Evolutionary conservation across 2,329 filamentous ascomycete species (phyloP).

Genomic region (Byssochlamys sp.): DNA sequence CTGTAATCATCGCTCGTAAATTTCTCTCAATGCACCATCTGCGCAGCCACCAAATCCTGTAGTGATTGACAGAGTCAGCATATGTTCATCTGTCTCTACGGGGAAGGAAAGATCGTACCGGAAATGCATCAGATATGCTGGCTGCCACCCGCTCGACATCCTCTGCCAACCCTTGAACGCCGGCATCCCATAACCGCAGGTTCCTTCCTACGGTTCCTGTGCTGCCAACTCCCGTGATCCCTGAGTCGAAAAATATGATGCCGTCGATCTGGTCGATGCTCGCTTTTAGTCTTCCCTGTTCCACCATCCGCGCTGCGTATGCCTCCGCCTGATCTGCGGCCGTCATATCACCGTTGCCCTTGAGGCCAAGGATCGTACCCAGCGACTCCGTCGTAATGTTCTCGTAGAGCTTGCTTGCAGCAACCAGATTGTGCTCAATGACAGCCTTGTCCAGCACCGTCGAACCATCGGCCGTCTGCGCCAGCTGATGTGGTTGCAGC

Average conservation of each 20-base stretch:
- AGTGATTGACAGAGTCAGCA: background rate
- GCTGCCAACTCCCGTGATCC: slow-evolving; percentile 58
- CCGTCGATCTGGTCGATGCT: slow-evolving; percentile 89
- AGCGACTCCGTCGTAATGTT: slow-evolving; percentile 70
- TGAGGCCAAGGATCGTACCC: slow-evolving; percentile 65
- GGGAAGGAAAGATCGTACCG: slow-evolving; percentile 41
- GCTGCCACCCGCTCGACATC: slow-evolving; percentile 82
- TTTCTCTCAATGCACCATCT: background rate
- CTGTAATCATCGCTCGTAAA: background rate
- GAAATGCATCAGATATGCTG: slow-evolving; percentile 69
- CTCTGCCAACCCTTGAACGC: slow-evolving; percentile 76
- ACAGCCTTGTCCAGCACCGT: slow-evolving; percentile 90
- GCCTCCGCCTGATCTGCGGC: slow-evolving; percentile 70
- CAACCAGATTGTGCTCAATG: slow-evolving; percentile 89
- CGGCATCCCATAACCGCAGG: slow-evolving; percentile 77
- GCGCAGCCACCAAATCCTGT: background rate
- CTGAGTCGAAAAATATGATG: slow-evolving; percentile 71
- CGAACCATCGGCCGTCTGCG: slow-evolving; percentile 76
- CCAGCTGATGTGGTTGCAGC: slow-evolving; percentile 78
- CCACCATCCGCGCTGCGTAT: slow-evolving; percentile 89
- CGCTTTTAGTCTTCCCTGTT: slow-evolving; percentile 78
- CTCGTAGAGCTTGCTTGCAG: slow-evolving; percentile 66
- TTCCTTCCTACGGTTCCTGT: slow-evolving; percentile 57
- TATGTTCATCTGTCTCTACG: background rate
- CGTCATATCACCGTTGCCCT: slow-evolving; percentile 36